Percentiles rank a stretch among this genome's conserved stretches.
These are phyloP conservation scores for Mangifera indica DNA, from an alignment of 345 rosid genomes.

Conservation along the genomic window DNA sequence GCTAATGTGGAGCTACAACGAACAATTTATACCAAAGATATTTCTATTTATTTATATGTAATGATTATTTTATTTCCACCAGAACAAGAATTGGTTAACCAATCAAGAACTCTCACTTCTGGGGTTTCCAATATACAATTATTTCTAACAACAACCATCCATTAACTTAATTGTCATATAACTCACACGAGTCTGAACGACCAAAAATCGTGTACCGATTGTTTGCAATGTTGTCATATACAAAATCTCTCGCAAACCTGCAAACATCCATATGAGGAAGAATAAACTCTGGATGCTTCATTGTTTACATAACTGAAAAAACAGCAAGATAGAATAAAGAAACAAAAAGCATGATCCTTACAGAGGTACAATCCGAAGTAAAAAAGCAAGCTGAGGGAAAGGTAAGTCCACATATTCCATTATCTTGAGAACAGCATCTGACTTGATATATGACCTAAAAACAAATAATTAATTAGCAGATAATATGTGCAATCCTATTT, in stretches of 20 bases:
- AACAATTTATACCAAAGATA: not conserved
- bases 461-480: constrained; percentile 13
- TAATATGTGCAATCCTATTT: not conserved
- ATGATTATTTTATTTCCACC: constrained; percentile 3
- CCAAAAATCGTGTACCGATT: constrained; percentile 76
- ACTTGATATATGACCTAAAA: constrained; percentile 77
- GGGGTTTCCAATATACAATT: constrained; percentile 5
- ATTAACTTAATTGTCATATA: constrained; percentile 35
- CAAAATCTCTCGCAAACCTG: constrained; percentile 72
- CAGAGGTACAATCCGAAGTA: constrained; percentile 65
- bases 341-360: constrained; percentile 34
- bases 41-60: not conserved
- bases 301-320: not conserved
- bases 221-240: constrained; percentile 71
- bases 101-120: constrained; percentile 2
- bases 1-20: not conserved
- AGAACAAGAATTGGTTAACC: not conserved
- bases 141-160: not conserved
- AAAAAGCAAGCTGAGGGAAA: constrained; percentile 76
- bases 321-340: not conserved
- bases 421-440: constrained; percentile 83
- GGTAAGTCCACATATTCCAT: constrained; percentile 85
- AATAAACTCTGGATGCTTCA: not conserved
- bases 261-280: constrained; percentile 9
- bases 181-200: constrained; percentile 80